Evolutionary conservation across 305 asterid genomes (phyloP).

Genomic region (Plantago rigida): DNA sequence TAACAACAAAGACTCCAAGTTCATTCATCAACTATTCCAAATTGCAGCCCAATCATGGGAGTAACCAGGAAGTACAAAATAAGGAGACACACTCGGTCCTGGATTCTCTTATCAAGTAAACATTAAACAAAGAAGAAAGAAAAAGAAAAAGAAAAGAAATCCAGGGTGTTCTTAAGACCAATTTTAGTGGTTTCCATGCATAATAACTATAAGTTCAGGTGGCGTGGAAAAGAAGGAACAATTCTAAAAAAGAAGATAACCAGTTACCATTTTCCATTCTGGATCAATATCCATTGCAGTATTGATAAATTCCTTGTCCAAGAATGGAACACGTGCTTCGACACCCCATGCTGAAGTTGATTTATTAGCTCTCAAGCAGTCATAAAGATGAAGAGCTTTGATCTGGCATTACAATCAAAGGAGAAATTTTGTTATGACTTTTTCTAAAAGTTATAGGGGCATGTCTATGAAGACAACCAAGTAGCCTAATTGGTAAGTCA

Average conservation of each 20-base stretch:
- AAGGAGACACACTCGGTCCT: too few relatives aligned
- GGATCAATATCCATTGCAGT: constrained; percentile 92
- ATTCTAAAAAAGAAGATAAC: constrained; percentile 6
- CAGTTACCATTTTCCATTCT: constrained; percentile 79
- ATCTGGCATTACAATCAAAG: constrained; percentile 45
- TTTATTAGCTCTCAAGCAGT: constrained; percentile 98
- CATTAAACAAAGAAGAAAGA: too few relatives aligned
- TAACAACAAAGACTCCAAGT: too few relatives aligned
- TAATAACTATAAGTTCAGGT: background rate
- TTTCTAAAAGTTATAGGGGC: constrained; percentile 6
- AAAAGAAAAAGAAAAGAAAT: too few relatives aligned
- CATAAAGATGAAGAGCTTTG: constrained; percentile 96
- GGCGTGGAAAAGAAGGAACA: constrained; percentile 14
- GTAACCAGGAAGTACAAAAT: too few relatives aligned
- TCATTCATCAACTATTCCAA: too few relatives aligned
- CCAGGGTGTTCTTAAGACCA: constrained; percentile 4
- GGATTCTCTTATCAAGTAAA: too few relatives aligned
- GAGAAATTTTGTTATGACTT: constrained; percentile 10
- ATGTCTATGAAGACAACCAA: constrained; percentile 12
- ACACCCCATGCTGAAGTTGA: constrained; percentile 98
- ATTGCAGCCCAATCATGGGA: too few relatives aligned
- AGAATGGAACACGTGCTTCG: constrained; percentile 98
- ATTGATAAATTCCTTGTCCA: constrained; percentile 87
- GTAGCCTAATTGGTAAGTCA: constrained; percentile 3
- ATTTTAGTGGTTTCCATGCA: constrained; percentile 7